These are phyloP conservation scores for Silybum marianum DNA, from an alignment of 129 eudicot species.

Conservation along the genomic window DNA sequence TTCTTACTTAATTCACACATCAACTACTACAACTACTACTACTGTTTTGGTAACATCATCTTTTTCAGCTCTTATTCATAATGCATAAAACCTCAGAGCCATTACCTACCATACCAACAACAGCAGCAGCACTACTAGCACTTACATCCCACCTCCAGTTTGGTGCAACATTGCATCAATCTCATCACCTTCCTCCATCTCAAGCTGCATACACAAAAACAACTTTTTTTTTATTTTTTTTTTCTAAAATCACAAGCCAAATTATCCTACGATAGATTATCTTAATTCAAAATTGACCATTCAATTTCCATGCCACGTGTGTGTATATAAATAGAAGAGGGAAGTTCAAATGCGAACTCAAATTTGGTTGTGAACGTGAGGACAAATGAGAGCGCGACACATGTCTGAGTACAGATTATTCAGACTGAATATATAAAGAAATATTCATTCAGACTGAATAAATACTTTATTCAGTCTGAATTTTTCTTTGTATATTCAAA, in stretches of 20 bases:
- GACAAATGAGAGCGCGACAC: too few relatives aligned
- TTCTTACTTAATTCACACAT: conserved; percentile 1
- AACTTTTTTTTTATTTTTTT: not conserved
- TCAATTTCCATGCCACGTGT: too few relatives aligned
- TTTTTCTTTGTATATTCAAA: too few relatives aligned
- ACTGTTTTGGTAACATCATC: conserved; percentile 7
- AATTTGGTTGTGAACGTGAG: too few relatives aligned
- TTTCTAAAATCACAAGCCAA: not conserved
- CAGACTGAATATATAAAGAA: too few relatives aligned
- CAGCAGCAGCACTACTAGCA: not conserved
- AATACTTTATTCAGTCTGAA: too few relatives aligned
- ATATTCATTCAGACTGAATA: too few relatives aligned
- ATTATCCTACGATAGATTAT: too few relatives aligned
- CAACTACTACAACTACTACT: not conserved
- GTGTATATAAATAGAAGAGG: too few relatives aligned
- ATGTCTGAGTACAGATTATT: too few relatives aligned
- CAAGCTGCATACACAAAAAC: conserved; percentile 41
- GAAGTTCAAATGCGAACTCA: too few relatives aligned
- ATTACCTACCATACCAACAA: conserved; percentile 1
- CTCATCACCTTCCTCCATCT: conserved; percentile 65
- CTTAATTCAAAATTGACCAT: too few relatives aligned
- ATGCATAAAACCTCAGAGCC: not conserved
- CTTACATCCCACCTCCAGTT: conserved; percentile 46
- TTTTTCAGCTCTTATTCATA: conserved; percentile 32
- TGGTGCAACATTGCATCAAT: conserved; percentile 63